phyloP scores from a whole-genome alignment of 2,329 filamentous ascomycete genomes.

The Huntiella moniliformis region DNA sequence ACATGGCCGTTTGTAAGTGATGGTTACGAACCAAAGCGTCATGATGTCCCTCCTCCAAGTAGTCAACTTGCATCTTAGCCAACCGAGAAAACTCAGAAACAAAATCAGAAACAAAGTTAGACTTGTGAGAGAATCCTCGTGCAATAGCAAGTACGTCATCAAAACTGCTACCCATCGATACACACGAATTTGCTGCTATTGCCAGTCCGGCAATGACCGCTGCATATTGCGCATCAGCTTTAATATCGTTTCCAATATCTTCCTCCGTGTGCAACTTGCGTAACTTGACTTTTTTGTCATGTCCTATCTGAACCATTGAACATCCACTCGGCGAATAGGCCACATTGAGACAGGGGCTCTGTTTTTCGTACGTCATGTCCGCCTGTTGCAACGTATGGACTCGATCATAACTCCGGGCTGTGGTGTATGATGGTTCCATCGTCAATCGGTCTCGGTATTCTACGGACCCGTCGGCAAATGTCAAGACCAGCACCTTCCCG shows the following conservation, averaged over 20 bases:
- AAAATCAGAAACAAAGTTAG: constrained; percentile 39
- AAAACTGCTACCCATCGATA: constrained; percentile 31
- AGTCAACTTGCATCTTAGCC: constrained; percentile 60
- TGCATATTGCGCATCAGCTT: constrained; percentile 23
- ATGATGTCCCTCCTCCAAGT: constrained; percentile 54
- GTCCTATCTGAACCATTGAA: constrained; percentile 38
- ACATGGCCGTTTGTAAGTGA: constrained; percentile 55
- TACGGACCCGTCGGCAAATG: constrained; percentile 62
- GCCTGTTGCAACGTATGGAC: constrained; percentile 57
- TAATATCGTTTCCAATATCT: constrained; percentile 23
- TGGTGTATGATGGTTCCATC: constrained; percentile 48
- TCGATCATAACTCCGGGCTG: constrained; percentile 38
- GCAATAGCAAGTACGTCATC: constrained; percentile 57
- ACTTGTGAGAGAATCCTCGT: constrained; percentile 27
- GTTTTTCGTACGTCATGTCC: constrained; percentile 53
- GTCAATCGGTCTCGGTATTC: constrained; percentile 62
- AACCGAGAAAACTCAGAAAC: constrained; percentile 49
- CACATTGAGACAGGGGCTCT: constrained; percentile 35
- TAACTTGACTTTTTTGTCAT: constrained; percentile 42
- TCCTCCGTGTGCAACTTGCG: constrained; percentile 32
- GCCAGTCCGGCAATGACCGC: constrained; percentile 45
- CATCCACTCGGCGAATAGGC: constrained; percentile 41
- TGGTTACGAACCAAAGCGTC: constrained; percentile 56
- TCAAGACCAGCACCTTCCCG: constrained; percentile 52
- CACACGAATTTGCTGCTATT: constrained; percentile 27